Evolutionary conservation across 2,329 filamentous ascomycete species (phyloP), one percentile per base, ranked within the genome.

Genomic region (Diaporthe batatas): DNA sequence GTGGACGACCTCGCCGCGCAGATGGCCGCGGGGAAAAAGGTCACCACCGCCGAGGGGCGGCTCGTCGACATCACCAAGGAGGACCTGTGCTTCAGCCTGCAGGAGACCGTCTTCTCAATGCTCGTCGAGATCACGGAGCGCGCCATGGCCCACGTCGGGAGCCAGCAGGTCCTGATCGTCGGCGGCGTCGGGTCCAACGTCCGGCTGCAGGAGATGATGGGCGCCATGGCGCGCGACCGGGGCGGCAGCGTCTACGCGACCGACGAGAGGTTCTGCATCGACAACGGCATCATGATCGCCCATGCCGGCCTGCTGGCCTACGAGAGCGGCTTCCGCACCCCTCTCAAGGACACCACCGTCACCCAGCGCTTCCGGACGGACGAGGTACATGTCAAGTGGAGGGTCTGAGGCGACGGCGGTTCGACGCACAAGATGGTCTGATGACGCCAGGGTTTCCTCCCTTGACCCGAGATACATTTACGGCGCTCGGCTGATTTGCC

Each of bases 211-310:
- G 91, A 97, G 79, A 99, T 99, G 96, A 99, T 99, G 96, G 95
- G 94, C 21, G 87, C 93, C 59, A 99, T 99, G 96, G 96, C 95
- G 21, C 87, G 86, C 57, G 95, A 98, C 81, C 87, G 96, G 49
- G 94, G 95, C 69, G 96, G 96, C 5, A 95, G 91, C 78, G 94
- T 98, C 4, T 98, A 93, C 83, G 95, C 96, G 32, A 98, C 96
- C 0, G 96, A 99, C 81, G 96, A 99, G 86, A 88, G 96, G 58
- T 99, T 98, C 82, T 99, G 96, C 81, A 99, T 99, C 78, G 96
- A 99, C 83, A 99, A 99, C 79, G 96, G 96, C 64, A 98, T 99
- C 80, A 99, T 99, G 96, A 99, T 99, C 84, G 96, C 96, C 1
- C 96, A 99, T 82, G 96, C 96, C 2, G 96, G 96, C 2, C 83